These are phyloP conservation scores for Hansenula lynferdii DNA, from an alignment of 1,139 yeast species.

Conservation along the genomic window DNA sequence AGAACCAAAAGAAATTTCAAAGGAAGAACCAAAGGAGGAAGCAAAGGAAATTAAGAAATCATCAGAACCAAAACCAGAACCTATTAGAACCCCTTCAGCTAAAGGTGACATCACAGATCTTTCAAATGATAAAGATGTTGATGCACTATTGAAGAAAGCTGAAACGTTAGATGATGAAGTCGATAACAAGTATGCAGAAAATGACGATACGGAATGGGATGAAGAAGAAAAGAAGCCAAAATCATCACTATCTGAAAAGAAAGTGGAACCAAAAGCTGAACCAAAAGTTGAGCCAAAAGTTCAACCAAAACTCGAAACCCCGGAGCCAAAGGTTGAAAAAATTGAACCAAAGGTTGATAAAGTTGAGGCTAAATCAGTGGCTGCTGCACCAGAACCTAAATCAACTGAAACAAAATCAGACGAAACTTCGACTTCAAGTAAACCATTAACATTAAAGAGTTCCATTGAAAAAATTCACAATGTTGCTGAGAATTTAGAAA, in stretches of 20 bases:
- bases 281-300: conserved; percentile 8
- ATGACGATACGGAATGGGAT: conserved; percentile 33
- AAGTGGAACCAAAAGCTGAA: conserved; percentile 8
- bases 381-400: conserved; percentile 19
- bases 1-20: conserved; percentile 17
- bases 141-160: conserved; percentile 46
- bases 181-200: conserved; percentile 27
- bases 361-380: too few species aligned
- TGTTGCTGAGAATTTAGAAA: conserved; percentile 52
- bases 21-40: conserved; percentile 14
- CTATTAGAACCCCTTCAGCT: conserved; percentile 1
- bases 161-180: conserved; percentile 37
- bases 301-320: conserved; percentile 17
- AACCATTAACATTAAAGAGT: conserved; percentile 55
- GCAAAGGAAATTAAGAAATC: conserved; percentile 9
- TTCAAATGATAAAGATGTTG: conserved; percentile 43
- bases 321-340: conserved; percentile 16
- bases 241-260: conserved; percentile 5
- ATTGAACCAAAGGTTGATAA: conserved; percentile 14
- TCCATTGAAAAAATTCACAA: conserved; percentile 61
- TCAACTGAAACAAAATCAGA: conserved; percentile 14
- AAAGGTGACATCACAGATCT: conserved; percentile 35
- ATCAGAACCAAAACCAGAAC: conserved; percentile 12
- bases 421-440: conserved; percentile 15
- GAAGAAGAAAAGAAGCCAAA: conserved; percentile 19